Base-by-base conservation (phyloP, 2,329 filamentous ascomycete species). In the Calonectria crousiana region DNA sequence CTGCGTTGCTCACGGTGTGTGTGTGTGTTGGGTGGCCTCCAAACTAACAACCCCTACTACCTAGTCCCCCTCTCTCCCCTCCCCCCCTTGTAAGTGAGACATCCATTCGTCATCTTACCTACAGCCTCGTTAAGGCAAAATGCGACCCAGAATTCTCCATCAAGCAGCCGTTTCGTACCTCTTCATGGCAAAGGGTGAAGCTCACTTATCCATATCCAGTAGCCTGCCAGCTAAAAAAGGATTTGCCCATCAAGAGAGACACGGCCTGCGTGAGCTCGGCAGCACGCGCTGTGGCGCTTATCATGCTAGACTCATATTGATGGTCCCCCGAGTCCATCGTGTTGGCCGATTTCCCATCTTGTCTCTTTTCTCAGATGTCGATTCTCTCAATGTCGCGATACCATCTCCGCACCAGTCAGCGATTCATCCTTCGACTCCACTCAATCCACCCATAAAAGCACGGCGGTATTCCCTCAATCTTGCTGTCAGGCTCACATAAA, bases 11-110 rank as follows among this genome's bases (percentile, higher is more conserved):
- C 36, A 28, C 36, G 26, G 56, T 32, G 30, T 32, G 32, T 62
- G 34, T 60, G 34, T 34, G 8, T 28, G 56, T 62, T 62, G 56
- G 56, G 56, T 62, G 56, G 56, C 56, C 56, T 62, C 56, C 56
- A 62, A 62, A 62, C 56, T 62, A 62, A 62, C 32, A 34, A 36
- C 56, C 56, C 56, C 56, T 38, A 53, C 44, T 47, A 47, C 44
- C 10, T 47, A n/a, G 20, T 23, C 6, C 18, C 18, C 18, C 30
- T 23, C 6, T 16, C 18, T 20, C 30, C 16, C 20, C 36, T 28
- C 38, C 23, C 44, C 56, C 56, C 56, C 56, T 62, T 62, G 56
- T 38, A 62, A 62, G 56, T 62, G 56, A 62, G 56, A 62, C 56
- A 62, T 62, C 56, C 56, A 41, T 62, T 62, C 56, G 56, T 62